phyloP scores from a whole-genome alignment of 1,284 basidiomycete genomes.

The Ceratobasidium sp. region DNA sequence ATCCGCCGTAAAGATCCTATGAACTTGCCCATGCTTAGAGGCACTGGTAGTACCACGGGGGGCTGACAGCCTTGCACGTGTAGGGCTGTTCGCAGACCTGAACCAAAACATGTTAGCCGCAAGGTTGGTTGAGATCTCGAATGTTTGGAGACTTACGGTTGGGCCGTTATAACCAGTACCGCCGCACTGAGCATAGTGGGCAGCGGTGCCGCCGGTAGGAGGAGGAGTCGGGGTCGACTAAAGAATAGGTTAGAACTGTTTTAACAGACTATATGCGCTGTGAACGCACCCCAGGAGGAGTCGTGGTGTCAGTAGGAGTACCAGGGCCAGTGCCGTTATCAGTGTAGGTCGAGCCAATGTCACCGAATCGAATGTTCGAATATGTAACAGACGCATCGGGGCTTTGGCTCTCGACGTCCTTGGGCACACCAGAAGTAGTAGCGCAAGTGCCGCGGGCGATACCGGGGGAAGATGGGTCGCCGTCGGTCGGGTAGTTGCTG shows the following conservation, averaged over 20 bases:
- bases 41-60: constrained; percentile 36
- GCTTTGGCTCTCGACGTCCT: constrained; percentile 50
- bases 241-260: not conserved
- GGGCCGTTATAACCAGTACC: constrained; percentile 1
- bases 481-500: constrained; percentile 64
- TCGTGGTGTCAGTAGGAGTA: constrained; percentile 11
- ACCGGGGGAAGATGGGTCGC: constrained; percentile 61
- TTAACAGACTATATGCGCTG: not conserved
- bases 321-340: constrained; percentile 43
- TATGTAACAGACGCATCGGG: constrained; percentile 55
- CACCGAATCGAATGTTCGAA: constrained; percentile 69
- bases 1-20: not conserved
- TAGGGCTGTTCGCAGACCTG: constrained; percentile 27
- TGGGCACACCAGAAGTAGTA: constrained; percentile 45
- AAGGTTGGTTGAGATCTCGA: not conserved
- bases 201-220: not conserved
- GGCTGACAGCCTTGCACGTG: constrained; percentile 27
- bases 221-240: not conserved
- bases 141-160: not conserved
- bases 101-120: not conserved
- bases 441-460: constrained; percentile 60
- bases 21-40: not conserved
- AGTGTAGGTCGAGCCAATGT: constrained; percentile 64
- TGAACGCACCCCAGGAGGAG: constrained; percentile 9
- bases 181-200: constrained; percentile 19